Percentiles rank a stretch among this genome's conserved stretches.
phyloP scores from a whole-genome alignment of 768 basidiomycete genomes.

The Russula virescens region DNA sequence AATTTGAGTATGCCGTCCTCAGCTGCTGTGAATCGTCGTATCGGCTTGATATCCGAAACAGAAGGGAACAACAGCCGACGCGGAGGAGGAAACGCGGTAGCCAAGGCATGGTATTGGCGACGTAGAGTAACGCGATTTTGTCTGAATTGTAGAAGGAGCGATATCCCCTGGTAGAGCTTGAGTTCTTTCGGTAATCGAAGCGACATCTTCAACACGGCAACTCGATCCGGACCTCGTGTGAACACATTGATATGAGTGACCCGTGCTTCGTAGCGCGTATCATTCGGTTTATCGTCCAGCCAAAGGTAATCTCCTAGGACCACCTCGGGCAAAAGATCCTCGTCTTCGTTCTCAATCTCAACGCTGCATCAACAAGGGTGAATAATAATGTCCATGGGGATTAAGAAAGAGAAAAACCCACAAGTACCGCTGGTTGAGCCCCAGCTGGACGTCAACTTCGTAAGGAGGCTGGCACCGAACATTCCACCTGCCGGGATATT shows the following conservation, averaged over 20 bases:
- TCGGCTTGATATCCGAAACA: slow-evolving; percentile 28
- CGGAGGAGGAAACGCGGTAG: slow-evolving; percentile 37
- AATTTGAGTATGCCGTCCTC: slow-evolving; percentile 2
- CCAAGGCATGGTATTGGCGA: slow-evolving; percentile 56
- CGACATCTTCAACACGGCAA: slow-evolving; percentile 41
- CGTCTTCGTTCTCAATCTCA: slow-evolving; percentile 10
- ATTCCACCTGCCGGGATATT: too few species aligned
- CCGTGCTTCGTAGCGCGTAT: slow-evolving; percentile 15
- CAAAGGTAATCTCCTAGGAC: slow-evolving; percentile 8
- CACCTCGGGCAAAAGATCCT: slow-evolving; percentile 17
- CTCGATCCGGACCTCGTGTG: not conserved
- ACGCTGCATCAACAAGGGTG: not conserved
- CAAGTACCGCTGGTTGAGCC: too few species aligned
- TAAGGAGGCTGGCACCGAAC: too few species aligned
- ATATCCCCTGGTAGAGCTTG: slow-evolving; percentile 32
- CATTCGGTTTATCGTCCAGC: slow-evolving; percentile 9
- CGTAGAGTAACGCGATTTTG: slow-evolving; percentile 50
- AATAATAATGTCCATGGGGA: not conserved
- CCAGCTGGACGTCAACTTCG: too few species aligned
- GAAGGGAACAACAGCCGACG: slow-evolving; percentile 49
- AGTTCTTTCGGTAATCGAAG: slow-evolving; percentile 43
- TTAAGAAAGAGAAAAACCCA: too few species aligned
- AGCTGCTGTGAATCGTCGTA: slow-evolving; percentile 16
- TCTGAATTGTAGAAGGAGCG: slow-evolving; percentile 47
- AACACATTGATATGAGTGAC: not conserved